A percentile compares a stretch with the other conserved stretches of the same genome.
phyloP scores from a whole-genome alignment of 257 asterid species.

The Primulina eburnea region DNA sequence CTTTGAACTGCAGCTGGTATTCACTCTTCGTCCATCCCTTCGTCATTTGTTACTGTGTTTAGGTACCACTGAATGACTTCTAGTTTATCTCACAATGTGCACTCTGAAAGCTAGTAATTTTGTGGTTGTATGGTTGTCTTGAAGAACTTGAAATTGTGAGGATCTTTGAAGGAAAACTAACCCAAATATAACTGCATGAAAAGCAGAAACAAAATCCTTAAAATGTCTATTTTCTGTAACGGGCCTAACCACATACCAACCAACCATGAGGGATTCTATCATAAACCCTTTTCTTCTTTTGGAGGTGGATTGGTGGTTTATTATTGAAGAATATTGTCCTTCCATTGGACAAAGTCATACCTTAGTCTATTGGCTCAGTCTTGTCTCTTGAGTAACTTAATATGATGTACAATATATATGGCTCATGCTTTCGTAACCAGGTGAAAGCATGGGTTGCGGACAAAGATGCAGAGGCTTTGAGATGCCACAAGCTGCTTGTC shows the following conservation, averaged over 20 bases:
- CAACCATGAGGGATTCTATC: constrained; percentile 12
- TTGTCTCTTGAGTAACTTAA: constrained; percentile 10
- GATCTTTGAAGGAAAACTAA: neutral
- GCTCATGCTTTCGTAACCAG: constrained; percentile 42
- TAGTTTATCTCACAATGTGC: constrained; percentile 17
- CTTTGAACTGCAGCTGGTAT: constrained; percentile 85
- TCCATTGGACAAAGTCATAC: constrained; percentile 4
- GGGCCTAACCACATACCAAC: neutral
- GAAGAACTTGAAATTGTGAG: neutral
- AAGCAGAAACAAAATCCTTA: constrained; percentile 16
- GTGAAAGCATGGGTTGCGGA: constrained; percentile 89
- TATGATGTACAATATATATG: neutral
- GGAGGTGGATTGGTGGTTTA: neutral
- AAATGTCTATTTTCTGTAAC: neutral
- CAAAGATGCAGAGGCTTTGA: constrained; percentile 95
- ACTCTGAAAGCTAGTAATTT: constrained; percentile 1
- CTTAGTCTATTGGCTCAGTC: constrained; percentile 10
- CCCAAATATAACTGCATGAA: constrained; percentile 3
- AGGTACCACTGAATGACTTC: constrained; percentile 1
- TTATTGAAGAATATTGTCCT: constrained; percentile 6
- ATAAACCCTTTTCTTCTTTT: constrained; percentile 10
- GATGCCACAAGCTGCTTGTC: constrained; percentile 89
- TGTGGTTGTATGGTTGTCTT: constrained; percentile 15
- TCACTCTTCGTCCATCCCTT: constrained; percentile 10
- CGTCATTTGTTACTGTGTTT: constrained; percentile 4